phyloP scores from a whole-genome alignment of 495 filamentous ascomycete species.

The Beverwykella pulmonaria region DNA sequence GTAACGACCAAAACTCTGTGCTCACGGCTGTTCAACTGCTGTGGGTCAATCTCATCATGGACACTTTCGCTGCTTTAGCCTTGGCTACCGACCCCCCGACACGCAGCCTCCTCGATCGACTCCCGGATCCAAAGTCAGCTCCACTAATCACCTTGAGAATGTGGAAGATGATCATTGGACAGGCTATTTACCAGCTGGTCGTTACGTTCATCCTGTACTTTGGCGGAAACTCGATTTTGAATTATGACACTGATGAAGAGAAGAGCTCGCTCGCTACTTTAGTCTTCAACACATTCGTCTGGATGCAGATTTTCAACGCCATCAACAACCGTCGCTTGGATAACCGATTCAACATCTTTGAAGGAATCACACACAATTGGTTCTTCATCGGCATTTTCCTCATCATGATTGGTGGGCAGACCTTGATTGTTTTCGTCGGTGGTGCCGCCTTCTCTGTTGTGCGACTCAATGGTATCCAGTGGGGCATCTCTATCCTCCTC shows the following conservation, averaged over 20 bases:
- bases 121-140: conserved; percentile 74
- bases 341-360: conserved; percentile 88
- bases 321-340: conserved; percentile 85
- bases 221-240: conserved; percentile 64
- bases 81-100: conserved; percentile 83
- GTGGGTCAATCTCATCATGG: conserved; percentile 94
- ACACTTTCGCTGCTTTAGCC: conserved; percentile 93
- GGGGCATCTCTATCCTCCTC: conserved; percentile 73
- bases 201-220: conserved; percentile 80
- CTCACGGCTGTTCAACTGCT: conserved; percentile 84
- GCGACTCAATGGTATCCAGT: conserved; percentile 65
- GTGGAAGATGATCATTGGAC: conserved; percentile 95
- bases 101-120: conserved; percentile 67
- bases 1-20: conserved; percentile 65
- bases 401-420: conserved; percentile 81
- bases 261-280: conserved; percentile 63
- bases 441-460: conserved; percentile 68
- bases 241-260: conserved; percentile 52
- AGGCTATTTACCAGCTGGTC: conserved; percentile 79
- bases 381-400: conserved; percentile 83
- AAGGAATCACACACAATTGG: conserved; percentile 73
- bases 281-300: conserved; percentile 90
- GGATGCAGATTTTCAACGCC: conserved; percentile 95
- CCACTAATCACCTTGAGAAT: conserved; percentile 78
- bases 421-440: conserved; percentile 78